Conservation (phyloP, 192 early-diverging fungal species). For the Coemansia sp. region DNA sequence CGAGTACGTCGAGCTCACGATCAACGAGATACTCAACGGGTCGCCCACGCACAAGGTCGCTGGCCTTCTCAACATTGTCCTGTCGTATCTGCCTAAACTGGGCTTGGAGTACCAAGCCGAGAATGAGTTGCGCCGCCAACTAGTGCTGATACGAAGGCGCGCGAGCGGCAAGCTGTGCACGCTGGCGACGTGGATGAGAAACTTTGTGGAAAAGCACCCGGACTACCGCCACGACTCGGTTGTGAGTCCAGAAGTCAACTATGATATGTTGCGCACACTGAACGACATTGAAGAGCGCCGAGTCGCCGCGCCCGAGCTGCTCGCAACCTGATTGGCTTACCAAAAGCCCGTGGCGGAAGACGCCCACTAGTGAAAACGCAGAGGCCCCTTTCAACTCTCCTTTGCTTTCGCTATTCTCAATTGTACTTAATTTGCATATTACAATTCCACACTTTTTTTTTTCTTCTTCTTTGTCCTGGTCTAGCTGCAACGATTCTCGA, state of each 20-base stretch:
- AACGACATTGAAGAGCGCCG: conserved; percentile 51
- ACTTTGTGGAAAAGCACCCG: conserved; percentile 82
- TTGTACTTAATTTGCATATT: not conserved
- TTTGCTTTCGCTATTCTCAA: not conserved
- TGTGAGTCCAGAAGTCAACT: conserved; percentile 77
- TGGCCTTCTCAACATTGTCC: conserved; percentile 80
- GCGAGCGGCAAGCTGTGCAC: conserved; percentile 86
- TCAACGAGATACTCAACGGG: conserved; percentile 94
- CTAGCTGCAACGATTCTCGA: not conserved
- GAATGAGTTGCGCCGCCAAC: conserved; percentile 69
- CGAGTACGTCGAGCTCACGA: conserved; percentile 75
- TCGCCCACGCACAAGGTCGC: conserved; percentile 60
- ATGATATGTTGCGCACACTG: conserved; percentile 69
- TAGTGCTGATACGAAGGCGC: conserved; percentile 72
- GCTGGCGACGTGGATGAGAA: conserved; percentile 85
- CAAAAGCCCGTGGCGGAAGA: not conserved
- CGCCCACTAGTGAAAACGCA: not conserved
- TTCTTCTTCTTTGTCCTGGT: not conserved
- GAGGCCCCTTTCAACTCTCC: not conserved
- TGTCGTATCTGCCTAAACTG: conserved; percentile 72
- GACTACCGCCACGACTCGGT: conserved; percentile 88
- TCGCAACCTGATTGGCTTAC: conserved; percentile 14
- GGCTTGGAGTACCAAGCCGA: conserved; percentile 73
- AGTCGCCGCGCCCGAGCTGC: conserved; percentile 35
- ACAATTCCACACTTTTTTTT: not conserved